Evolutionary conservation across 2,329 filamentous ascomycete genomes (phyloP), one percentile per base, ranked within the genome.

Genomic region (Xylaria sp.): DNA sequence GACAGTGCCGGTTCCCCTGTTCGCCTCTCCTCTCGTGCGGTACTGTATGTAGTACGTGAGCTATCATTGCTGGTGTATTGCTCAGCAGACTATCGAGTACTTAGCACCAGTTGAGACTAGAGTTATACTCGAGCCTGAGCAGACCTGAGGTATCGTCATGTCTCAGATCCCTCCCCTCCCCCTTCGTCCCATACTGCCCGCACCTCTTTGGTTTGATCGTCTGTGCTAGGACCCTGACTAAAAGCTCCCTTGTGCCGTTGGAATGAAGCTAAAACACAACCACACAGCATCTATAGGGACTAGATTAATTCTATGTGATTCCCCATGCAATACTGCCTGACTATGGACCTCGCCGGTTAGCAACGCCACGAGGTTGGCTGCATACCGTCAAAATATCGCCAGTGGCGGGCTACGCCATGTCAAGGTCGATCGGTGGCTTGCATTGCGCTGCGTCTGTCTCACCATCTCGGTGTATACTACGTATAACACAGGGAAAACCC

Each of bases 211-310:
- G 17, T 25, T 37, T 51, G 31, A 43, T 46, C 35, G 40, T 40
- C 44, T 33, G 8, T 25, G 23, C 44, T 56, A 60, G 58, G 13
- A 35, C 31, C 31, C 13, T 7, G 31, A 35, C 31, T 13, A 35
- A 35, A 52, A 56, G 52, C 56, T 60, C 52, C 58, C 23, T 60
- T 60, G 52, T 56, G 52, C 46, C 58, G 58, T 60, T 60, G 58
- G 52, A 60, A 40, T 25, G 52, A 56, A 56, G 58, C 58, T 60
- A 60, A 48, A 40, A n/a, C 40, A 10, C 17, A 47, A 46, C 41
- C 21, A 25, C 6, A 41, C 29, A 44, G 38, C 35, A 33, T 11
- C 31, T 21, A n/a, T n/a, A n/a, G n/a, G n/a, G n/a, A n/a, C 29
- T 8, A 41, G 11, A 5, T 33, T 11, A 41, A 15, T 31, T 21